Evolutionary conservation across 495 filamentous ascomycete species (phyloP), one percentile per base, ranked within the genome.

Genomic region (Bryoglossum gracile): DNA sequence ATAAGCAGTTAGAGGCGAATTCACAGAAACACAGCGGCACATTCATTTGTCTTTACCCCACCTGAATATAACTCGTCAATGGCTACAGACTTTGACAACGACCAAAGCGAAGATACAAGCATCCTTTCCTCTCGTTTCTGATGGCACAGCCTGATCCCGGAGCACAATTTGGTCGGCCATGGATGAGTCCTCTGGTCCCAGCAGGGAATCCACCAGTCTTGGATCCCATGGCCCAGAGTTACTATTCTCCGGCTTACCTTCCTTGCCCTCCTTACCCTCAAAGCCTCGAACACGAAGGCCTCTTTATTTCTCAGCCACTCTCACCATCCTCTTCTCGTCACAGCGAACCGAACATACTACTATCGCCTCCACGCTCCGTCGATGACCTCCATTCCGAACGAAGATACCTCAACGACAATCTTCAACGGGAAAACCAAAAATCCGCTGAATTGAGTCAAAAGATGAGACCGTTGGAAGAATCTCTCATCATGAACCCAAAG

Each of bases 321-420:
- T 13, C 26, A 30, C 5, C 5, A 6, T 30, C 26, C 6, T 30
- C 6, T 6, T 13, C 26, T 6, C 13, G 26, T 30, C 26, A 30
- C 13, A 30, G 5, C n/a, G n/a, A n/a, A 30, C 26, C 26, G 26
- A 30, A 5, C 26, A 6, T 30, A 30, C 26, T 30, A 13, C 6
- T 30, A 30, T 13, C 13, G 26, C 25, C 24, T 30, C 33, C 34
- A 8, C 33, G 16, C 14, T 19, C 41, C 10, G 38, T 56, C 28
- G 38, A 45, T 3, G 62, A 68, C 8, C 55, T 73, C 0, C 56
- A 70, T 43, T 47, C 53, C 8, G 70, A 77, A 46, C 58, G 63
- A 1, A 17, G 58, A 1, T 71, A 68, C 50, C 68, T 74, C 10
- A 32, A 65, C 1, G 50, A 60, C 18, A 57, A 46, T 46, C 60